Base-by-base conservation (phyloP, 2,329 filamentous ascomycete genomes). In the Xylariales sp. region DNA sequence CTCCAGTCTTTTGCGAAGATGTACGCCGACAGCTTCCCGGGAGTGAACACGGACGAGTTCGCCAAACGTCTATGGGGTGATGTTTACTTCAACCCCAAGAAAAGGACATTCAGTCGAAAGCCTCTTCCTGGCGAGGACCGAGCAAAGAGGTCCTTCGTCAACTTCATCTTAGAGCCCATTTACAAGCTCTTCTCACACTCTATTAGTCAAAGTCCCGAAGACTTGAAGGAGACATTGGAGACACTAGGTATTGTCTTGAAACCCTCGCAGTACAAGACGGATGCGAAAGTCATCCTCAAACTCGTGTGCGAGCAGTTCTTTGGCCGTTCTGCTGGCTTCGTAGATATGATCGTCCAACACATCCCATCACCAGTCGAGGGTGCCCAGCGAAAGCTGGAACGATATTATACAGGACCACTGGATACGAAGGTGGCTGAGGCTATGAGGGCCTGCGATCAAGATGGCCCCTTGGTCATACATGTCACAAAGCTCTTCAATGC, bases 101-200 rank as follows among this genome's bases (percentile, higher is more conserved):
- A 88, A 64, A 83, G 91, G 47, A 91, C 86, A 43, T 98, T 98
- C 56, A 95, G 88, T 39, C 79, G 93, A 48, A 97, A 95, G 60
- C 52, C 57, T 25, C 43, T 59, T 3, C 79, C 82, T 0, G 68
- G 86, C 16, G 91, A 97, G 56, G 83, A 91, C 49, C 73, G 78
- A 10, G 82, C 90, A 4, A 87, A 85, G 62, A 76, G 93, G 43
- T 87, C 88, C 1, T 98, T 98, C 60, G 86, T 97, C 43, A 84
- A 95, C 63, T 98, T 97, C 61, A 78, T 98, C 20, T 72, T 98
- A 35, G 93, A 98, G 60, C 93, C 93, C 14, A 89, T 98, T 52
- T 98, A 98, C 76, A 98, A 98, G 65, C 75, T 98, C 31, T 97
- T 91, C 62, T 91, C 89, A 12, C 88, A 96, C 61, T 94, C 90